Conservation (phyloP, 176 grass and related monocot genomes). For the Oropetium thomaeum region DNA sequence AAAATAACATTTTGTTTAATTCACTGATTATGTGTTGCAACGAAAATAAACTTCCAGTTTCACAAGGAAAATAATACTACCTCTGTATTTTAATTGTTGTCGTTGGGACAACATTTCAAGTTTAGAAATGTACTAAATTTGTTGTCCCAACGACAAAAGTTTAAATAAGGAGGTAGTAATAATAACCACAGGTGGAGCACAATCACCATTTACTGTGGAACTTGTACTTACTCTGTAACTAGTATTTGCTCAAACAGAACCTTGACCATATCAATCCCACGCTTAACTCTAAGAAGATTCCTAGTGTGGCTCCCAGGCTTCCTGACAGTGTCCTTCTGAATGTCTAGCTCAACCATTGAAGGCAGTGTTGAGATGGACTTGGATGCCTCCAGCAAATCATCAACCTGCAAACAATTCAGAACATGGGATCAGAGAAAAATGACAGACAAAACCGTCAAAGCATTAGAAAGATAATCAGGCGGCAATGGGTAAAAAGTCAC, state of each 20-base stretch:
- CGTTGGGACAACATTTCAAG: no score
- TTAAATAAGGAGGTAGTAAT: no score
- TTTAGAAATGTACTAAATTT: no score
- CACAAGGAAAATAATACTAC: neutral
- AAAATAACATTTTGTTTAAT: neutral
- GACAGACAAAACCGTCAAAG: neutral
- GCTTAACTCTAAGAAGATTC: slow-evolving; percentile 86
- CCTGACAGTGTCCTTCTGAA: slow-evolving; percentile 55
- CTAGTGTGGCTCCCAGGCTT: slow-evolving; percentile 64
- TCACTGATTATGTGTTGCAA: neutral
- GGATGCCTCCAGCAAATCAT: slow-evolving; percentile 77
- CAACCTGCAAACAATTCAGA: slow-evolving; percentile 42
- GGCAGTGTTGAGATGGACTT: slow-evolving; percentile 68
- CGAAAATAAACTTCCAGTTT: neutral
- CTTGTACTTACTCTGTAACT: slow-evolving; percentile 57
- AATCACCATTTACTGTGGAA: neutral
- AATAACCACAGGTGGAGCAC: neutral
- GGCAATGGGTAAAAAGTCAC: neutral
- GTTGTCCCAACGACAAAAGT: no score
- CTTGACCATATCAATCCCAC: slow-evolving; percentile 91
- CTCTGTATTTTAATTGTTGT: no score
- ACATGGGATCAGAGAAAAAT: neutral
- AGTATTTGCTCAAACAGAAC: slow-evolving; percentile 86
- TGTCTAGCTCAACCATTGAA: slow-evolving; percentile 71
- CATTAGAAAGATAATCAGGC: neutral